Base-by-base conservation (phyloP, 2,329 filamentous ascomycete species). In the Talaromyces sp. region DNA sequence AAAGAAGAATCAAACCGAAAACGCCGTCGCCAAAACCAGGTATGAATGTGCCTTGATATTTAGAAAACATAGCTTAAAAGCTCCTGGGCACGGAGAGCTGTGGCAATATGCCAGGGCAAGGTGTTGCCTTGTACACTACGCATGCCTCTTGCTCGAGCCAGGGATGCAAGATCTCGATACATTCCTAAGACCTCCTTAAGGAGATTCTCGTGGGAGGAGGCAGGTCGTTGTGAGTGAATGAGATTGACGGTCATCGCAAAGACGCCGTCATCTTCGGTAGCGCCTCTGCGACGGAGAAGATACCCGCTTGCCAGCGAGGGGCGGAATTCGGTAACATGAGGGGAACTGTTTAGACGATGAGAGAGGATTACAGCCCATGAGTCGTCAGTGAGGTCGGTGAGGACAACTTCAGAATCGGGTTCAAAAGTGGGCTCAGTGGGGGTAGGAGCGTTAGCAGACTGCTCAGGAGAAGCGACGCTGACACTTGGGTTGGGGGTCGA, bases 331-430 rank as follows among this genome's bases (percentile, higher is more conserved):
- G 72, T 71, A 32, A 77, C 60, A 42, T 72, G 73, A 0, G 68
- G 66, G 3, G 74, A 73, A 51, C 68, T 72, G 52, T 75, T 75
- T 30, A 76, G 61, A 24, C 72, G 76, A 60, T 81, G 80, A 0
- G 78, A 78, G 51, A 86, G 73, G 17, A 85, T 74, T 7, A 85
- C 69, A 29, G 75, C 77, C 82, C 83, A 86, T 1, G 80, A 81
- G 57, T 87, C 83, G 62, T 87, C 84, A 19, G 77, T 77, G 16
- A 79, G 68, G 61, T 87, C 83, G 35, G 82, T 69, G 10, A 87
- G 77, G 9, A 80, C 74, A 2, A 82, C 78, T 46, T 86, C 83
- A 0, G 77, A 75, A 52, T 86, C 83, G 20, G 75, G 56, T 68
- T 80, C 68, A 19, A 66, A 54, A 10, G 68, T 62, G 7, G 68